phyloP scores from a whole-genome alignment of 176 grass and related monocot genomes.

The Aegilops longissima region DNA sequence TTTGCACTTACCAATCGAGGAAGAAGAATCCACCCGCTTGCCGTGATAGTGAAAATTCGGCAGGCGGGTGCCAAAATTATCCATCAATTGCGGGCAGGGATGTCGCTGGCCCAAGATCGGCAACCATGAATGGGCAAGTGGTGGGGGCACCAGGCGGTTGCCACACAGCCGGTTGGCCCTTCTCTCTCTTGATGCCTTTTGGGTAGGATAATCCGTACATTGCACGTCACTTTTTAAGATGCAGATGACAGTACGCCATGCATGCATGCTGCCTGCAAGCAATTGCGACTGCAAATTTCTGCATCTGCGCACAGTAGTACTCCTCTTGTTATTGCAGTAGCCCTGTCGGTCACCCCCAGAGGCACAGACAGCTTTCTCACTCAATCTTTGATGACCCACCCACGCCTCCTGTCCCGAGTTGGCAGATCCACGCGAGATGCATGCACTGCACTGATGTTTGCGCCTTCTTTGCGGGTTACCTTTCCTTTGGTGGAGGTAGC shows the following conservation, averaged over 20 bases:
- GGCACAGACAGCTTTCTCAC: too few species aligned
- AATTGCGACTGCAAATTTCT: constrained; percentile 8
- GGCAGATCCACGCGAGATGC: background rate
- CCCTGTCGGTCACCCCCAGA: background rate
- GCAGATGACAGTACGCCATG: background rate
- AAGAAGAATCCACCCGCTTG: background rate
- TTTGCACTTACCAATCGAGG: too few species aligned
- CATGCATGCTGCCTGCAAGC: background rate
- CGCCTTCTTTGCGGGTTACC: background rate
- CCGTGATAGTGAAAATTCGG: background rate
- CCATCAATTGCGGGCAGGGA: background rate
- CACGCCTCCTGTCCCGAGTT: background rate
- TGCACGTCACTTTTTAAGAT: background rate
- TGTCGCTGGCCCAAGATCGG: background rate
- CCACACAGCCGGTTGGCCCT: background rate
- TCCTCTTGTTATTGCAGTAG: background rate
- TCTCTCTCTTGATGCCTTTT: background rate
- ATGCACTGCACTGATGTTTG: background rate
- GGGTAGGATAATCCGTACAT: constrained; percentile 29
- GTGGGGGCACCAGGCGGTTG: constrained; percentile 1
- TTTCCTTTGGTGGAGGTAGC: background rate
- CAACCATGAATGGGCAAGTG: background rate
- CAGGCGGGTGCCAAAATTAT: background rate
- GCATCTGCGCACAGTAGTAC: background rate
- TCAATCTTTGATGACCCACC: too few species aligned